These are phyloP conservation scores for Erodium texanum DNA, from an alignment of 441 rosid species.

Conservation along the genomic window DNA sequence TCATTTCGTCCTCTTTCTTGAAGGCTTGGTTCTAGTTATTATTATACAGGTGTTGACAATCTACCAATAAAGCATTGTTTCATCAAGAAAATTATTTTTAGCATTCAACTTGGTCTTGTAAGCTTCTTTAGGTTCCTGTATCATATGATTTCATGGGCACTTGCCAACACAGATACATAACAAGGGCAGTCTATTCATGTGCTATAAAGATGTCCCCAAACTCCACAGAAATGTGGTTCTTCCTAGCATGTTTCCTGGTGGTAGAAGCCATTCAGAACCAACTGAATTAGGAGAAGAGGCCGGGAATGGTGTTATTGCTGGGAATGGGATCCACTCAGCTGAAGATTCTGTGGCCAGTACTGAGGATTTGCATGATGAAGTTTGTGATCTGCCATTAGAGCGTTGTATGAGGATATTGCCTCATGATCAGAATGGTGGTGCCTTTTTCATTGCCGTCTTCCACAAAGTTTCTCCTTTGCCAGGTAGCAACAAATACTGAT, in stretches of 20 bases:
- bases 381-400: slow-evolving; percentile 69
- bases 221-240: slow-evolving; percentile 42
- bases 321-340: slow-evolving; percentile 26
- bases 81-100: neutral
- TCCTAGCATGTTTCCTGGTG: slow-evolving; percentile 87
- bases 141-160: slow-evolving; percentile 13
- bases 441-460: slow-evolving; percentile 85
- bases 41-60: neutral
- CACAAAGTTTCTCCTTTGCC: slow-evolving; percentile 65
- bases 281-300: slow-evolving; percentile 18
- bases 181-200: slow-evolving; percentile 61
- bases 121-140: slow-evolving; percentile 2
- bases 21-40: neutral
- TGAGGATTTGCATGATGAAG: slow-evolving; percentile 43
- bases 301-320: slow-evolving; percentile 33
- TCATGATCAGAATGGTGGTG: slow-evolving; percentile 94
- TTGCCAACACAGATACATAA: slow-evolving; percentile 52
- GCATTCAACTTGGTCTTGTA: neutral
- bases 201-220: slow-evolving; percentile 53
- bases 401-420: slow-evolving; percentile 87
- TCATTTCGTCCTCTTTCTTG: neutral
- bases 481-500: slow-evolving; percentile 26
- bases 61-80: neutral
- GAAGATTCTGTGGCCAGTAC: slow-evolving; percentile 25
- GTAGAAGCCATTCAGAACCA: slow-evolving; percentile 32